phyloP scores from a whole-genome alignment of 2,329 filamentous ascomycete species.

The Trichoderma arundinaceum region DNA sequence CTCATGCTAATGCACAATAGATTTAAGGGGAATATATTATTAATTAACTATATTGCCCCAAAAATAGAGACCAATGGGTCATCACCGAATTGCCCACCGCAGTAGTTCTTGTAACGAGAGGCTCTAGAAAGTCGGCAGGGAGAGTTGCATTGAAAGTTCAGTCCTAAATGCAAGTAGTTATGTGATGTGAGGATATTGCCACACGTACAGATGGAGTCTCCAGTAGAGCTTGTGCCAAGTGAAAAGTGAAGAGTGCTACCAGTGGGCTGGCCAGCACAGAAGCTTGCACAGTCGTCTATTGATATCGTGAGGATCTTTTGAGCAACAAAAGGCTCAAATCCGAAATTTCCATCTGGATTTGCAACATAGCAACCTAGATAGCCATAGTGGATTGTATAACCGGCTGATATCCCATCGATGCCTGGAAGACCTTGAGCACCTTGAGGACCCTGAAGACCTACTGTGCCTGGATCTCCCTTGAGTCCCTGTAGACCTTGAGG shows the following conservation, averaged over 20 bases:
- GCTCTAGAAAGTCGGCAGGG: not conserved
- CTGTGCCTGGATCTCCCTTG: not conserved
- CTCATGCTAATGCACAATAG: too few species aligned
- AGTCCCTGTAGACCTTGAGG: not conserved
- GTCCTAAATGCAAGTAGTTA: not conserved
- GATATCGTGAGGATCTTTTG: not conserved
- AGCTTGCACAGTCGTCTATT: conserved; percentile 1
- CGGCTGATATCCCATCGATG: not conserved
- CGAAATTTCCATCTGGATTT: not conserved
- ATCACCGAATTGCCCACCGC: not conserved
- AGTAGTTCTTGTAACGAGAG: not conserved
- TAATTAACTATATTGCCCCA: not conserved
- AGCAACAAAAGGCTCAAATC: not conserved
- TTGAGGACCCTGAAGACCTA: not conserved
- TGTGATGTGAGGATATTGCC: not conserved
- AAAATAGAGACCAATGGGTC: not conserved
- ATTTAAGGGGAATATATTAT: too few species aligned
- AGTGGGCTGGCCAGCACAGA: not conserved
- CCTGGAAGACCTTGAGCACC: not conserved
- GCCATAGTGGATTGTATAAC: not conserved
- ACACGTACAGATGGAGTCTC: not conserved
- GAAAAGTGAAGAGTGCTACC: not conserved
- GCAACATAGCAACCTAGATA: not conserved
- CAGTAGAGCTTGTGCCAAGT: not conserved
- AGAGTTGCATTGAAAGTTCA: not conserved